These are phyloP conservation scores for Herpetospermum pedunculosum DNA, from an alignment of 306 rosid genomes.

Conservation along the genomic window DNA sequence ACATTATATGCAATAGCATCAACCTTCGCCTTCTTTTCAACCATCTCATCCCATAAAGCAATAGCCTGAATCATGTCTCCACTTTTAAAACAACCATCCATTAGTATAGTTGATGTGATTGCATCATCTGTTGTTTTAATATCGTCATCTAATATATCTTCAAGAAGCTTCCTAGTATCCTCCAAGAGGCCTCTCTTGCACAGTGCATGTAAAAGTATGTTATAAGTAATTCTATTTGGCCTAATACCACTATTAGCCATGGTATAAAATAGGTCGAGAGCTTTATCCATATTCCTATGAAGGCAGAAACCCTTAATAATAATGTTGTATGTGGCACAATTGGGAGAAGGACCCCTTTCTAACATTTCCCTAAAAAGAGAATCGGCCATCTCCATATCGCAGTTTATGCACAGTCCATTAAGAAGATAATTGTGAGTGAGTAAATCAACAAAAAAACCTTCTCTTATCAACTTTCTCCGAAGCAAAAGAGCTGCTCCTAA, in stretches of 20 bases:
- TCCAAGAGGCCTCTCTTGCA: conserved; percentile 56
- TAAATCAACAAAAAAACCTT: conserved; percentile 45
- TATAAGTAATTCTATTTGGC: conserved; percentile 63
- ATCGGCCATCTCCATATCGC: conserved; percentile 48
- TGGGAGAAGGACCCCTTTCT: conserved; percentile 57
- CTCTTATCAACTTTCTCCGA: conserved; percentile 38
- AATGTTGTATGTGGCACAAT: conserved; percentile 53
- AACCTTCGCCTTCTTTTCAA: conserved; percentile 28
- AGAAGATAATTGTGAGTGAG: conserved; percentile 64
- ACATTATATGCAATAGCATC: conserved; percentile 73
- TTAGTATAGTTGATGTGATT: conserved; percentile 51
- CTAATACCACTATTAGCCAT: conserved; percentile 45
- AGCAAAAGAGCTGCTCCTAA: conserved; percentile 55
- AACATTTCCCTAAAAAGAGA: conserved; percentile 57
- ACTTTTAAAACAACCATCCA: conserved; percentile 55
- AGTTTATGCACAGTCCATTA: conserved; percentile 57
- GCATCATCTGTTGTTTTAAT: conserved; percentile 26
- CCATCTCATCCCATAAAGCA: conserved; percentile 52
- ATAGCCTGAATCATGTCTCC: conserved; percentile 47
- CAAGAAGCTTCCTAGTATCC: conserved; percentile 41
- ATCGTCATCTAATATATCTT: conserved; percentile 34
- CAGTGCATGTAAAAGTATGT: conserved; percentile 60
- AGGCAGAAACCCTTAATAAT: conserved; percentile 61
- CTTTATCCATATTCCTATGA: conserved; percentile 37
- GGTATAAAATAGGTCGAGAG: conserved; percentile 37